Evolutionary conservation across 2,329 filamentous ascomycete species (phyloP), one percentile per base, ranked within the genome.

Genomic region (Stachybotrys chlorohalonatus): DNA sequence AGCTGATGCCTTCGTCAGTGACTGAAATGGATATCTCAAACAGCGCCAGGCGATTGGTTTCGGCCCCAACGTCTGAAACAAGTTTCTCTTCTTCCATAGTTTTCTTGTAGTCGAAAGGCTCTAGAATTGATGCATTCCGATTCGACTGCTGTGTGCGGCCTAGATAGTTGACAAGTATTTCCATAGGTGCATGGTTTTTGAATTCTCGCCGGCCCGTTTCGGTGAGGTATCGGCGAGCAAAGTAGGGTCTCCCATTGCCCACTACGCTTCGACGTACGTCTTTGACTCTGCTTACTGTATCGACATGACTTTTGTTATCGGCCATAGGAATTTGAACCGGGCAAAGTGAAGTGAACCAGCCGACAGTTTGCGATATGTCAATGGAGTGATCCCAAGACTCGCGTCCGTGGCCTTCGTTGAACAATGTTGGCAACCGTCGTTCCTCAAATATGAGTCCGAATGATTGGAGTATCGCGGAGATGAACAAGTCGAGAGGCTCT

Each of bases 281-380:
- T 45, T 62, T 60, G 17, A 59, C 58, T 11, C 13, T 39, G 15
- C 52, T 42, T 24, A 60, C 55, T 2, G 52, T 31, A 9, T 58
- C 52, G 8, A 56, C 6, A 11, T 31, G 48, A 13, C 51, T 31
- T 7, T 52, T 47, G 17, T 55, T 11, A 4, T 39, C 46, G 6
- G 16, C 13, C 8, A 52, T 52, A 6, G 57, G 32, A 1, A 66
- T 15, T 0, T 59, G 60, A 0, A 73, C 47, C 0, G 74, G 74
- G 15, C 62, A 67, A 11, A 76, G 63, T 0, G 72, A 72, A 1
- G 75, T 76, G 54, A 77, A 77, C 74, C 74, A 77, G 5, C 75
- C 75, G 0, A 77, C 69, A 0, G 72, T 75, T 1, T 64, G 57
- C 0, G 73, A 71, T 1, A 71, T 57, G 51, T 76, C 68, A 8